phyloP scores from a whole-genome alignment of 768 basidiomycete genomes.

The Trametopsis cervina region DNA sequence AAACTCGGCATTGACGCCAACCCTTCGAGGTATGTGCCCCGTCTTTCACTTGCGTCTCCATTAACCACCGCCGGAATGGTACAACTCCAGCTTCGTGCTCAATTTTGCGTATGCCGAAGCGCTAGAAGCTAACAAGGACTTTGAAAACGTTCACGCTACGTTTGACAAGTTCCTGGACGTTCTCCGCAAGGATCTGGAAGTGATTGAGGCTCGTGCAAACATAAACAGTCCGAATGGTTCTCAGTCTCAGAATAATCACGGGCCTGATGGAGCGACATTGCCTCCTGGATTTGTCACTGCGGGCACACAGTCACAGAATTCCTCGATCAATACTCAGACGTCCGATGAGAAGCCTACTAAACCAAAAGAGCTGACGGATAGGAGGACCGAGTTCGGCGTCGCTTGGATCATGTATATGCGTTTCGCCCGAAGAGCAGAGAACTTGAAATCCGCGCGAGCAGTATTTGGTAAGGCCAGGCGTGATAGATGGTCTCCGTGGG shows the following conservation, averaged over 20 bases:
- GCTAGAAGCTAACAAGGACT: conserved; percentile 57
- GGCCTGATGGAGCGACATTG: conserved; percentile 2
- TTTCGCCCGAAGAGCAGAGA: conserved; percentile 83
- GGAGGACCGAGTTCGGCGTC: conserved; percentile 65
- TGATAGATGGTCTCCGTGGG: conserved; percentile 77
- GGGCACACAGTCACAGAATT: conserved; percentile 13
- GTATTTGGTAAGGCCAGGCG: conserved; percentile 81
- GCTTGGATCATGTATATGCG: conserved; percentile 92
- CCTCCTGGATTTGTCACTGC: neutral
- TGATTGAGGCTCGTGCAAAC: conserved; percentile 39
- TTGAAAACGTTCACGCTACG: conserved; percentile 58
- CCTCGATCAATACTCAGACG: conserved; percentile 33
- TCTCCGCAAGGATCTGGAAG: conserved; percentile 59
- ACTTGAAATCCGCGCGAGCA: conserved; percentile 67
- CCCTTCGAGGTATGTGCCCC: conserved; percentile 53
- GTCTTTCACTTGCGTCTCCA: neutral
- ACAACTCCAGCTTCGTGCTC: conserved; percentile 63
- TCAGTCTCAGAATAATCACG: conserved; percentile 15
- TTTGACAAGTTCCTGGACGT: conserved; percentile 69
- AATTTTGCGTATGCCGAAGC: conserved; percentile 83
- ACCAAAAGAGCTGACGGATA: conserved; percentile 48
- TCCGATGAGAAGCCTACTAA: conserved; percentile 49
- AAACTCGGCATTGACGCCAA: conserved; percentile 87
- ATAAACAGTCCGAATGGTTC: conserved; percentile 17
- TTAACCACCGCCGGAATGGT: neutral